Percentiles rank a stretch among this genome's conserved stretches.
phyloP scores from a whole-genome alignment of 2,329 filamentous ascomycete genomes.

The Talaromyces sp. region DNA sequence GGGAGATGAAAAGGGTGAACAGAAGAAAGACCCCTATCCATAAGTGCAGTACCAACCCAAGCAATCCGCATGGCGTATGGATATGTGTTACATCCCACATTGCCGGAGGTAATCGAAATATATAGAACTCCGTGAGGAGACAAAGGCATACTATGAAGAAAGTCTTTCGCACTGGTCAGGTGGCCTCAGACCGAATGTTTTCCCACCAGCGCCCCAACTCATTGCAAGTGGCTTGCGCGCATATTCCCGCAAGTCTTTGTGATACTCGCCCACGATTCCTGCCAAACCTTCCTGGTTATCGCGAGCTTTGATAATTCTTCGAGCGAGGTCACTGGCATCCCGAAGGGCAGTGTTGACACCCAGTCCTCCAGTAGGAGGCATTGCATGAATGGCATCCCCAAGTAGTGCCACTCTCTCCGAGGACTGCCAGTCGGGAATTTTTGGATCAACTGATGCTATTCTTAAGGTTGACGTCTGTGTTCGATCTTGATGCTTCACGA shows the following conservation, averaged over 20 bases:
- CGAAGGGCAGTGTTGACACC: conserved; percentile 49
- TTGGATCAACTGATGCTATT: conserved; percentile 34
- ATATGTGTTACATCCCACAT: neutral
- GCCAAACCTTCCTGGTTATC: conserved; percentile 13
- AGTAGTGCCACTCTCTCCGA: conserved; percentile 41
- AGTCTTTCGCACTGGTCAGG: conserved; percentile 25
- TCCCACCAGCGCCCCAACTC: conserved; percentile 27
- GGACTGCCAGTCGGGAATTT: conserved; percentile 35
- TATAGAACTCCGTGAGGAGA: neutral
- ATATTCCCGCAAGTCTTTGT: conserved; percentile 24
- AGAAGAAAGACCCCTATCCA: neutral
- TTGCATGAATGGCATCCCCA: conserved; percentile 48
- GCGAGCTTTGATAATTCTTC: conserved; percentile 20
- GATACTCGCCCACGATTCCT: conserved; percentile 23
- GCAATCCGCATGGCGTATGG: neutral
- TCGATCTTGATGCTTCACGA: conserved; percentile 31
- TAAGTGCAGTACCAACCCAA: neutral
- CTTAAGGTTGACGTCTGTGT: conserved; percentile 34
- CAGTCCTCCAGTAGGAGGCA: conserved; percentile 49
- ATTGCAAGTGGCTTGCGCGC: conserved; percentile 24
- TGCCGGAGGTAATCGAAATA: neutral
- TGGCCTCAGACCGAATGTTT: conserved; percentile 26
- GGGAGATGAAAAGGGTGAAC: neutral
- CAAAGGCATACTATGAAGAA: neutral
- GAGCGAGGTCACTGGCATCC: conserved; percentile 43